Conservation (phyloP, 305 asterid species). For the Fraxinus sp. region DNA sequence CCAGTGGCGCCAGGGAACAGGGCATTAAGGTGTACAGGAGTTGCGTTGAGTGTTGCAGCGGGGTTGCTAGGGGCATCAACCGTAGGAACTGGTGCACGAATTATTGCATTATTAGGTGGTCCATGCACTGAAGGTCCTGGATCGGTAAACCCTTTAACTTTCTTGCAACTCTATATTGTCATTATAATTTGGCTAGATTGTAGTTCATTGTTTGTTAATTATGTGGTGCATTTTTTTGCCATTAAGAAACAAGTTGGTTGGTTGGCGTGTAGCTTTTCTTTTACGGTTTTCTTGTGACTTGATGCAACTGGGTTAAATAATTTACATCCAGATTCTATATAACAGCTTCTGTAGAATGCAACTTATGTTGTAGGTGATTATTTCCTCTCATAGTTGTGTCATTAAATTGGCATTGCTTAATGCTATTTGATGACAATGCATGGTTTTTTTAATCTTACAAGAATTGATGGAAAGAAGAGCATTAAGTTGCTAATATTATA, state of each 20-base stretch:
- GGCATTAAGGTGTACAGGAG: constrained; percentile 90
- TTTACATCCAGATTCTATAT: background rate
- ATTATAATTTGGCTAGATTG: background rate
- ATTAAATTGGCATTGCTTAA: background rate
- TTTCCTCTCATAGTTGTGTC: background rate
- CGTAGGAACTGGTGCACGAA: constrained; percentile 83
- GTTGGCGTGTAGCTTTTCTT: background rate
- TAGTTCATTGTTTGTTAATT: background rate
- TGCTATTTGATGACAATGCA: background rate
- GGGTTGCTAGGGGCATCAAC: constrained; percentile 82
- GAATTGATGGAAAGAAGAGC: background rate
- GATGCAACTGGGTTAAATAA: background rate
- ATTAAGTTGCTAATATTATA: background rate
- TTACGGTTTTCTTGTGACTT: background rate
- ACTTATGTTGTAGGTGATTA: background rate
- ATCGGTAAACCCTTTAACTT: constrained; percentile 59
- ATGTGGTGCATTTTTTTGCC: background rate
- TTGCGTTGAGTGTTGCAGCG: constrained; percentile 88
- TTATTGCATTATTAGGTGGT: constrained; percentile 90
- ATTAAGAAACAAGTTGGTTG: background rate
- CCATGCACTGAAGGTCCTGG: constrained; percentile 99
- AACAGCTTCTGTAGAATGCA: constrained; percentile 6
- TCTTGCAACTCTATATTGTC: constrained; percentile 1
- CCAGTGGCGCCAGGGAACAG: constrained; percentile 79
- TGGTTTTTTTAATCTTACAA: background rate